Evolutionary conservation across 805 yeast species (phyloP), one percentile per base, ranked within the genome.

Genomic region (Hagleromyces aurorensis): DNA sequence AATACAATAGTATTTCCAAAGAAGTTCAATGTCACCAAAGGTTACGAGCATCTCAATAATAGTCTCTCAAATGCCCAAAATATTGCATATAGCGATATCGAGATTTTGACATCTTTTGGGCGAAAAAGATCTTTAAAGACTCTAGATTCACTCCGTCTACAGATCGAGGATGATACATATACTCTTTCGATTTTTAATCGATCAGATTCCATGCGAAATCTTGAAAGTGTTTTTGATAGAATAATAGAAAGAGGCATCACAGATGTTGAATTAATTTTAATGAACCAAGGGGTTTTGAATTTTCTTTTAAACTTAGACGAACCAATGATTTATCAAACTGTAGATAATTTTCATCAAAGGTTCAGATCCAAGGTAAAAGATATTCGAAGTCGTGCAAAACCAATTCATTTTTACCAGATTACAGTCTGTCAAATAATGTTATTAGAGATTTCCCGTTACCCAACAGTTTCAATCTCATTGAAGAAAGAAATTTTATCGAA

Each of bases 361-460:
- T 55, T 54, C 23, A 38, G 57, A 11, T 36, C 43, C 2, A 53
- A 48, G 27, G 52, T 50, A 3, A 38, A 35, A 21, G 10, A 26
- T 7, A 19, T 44, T 11, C 33, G 44, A 17, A 37, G 37, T 5
- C 44, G 40, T 25, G 50, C 54, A 3, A 55, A 55, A 34, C 47
- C 58, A 3, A 48, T 55, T 12, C 59, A 54, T 30, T 54, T 55
- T 33, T 51, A 36, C 24, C 48, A 49, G 21, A 37, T 55, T 16
- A 44, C 56, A 0, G 30, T 40, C 2, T 54, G 59, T 22, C 57
- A 49, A 27, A 20, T 54, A 5, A 34, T 54, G 38, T 35, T 52
- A 18, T 29, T 42, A 12, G 55, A 52, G 26, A 30, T 50, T n/a
- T 27, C 50, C 6, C 33, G 37, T 12, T 55, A 43, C 30, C 19